A percentile compares a stretch with the other conserved stretches of the same genome.
Evolutionary conservation across 2,329 filamentous ascomycete species (phyloP).

Genomic region (Trichoderma sp.): DNA sequence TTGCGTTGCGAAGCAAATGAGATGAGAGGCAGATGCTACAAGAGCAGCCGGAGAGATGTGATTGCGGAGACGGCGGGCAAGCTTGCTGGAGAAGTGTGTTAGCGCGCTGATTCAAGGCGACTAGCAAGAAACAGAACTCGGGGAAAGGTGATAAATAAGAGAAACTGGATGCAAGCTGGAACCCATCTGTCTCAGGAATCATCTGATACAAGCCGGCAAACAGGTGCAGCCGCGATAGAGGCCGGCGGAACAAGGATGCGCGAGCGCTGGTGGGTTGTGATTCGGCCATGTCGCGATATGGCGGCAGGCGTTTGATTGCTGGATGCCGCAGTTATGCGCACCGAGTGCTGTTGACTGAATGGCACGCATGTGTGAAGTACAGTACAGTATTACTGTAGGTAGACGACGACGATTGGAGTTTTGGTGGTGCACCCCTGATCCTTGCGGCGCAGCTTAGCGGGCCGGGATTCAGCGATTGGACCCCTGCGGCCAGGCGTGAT

Average conservation of each 20-base stretch:
- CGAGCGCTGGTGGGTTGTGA: background rate
- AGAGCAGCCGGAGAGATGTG: constrained; percentile 5
- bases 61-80: constrained; percentile 8
- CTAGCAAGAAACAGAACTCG: background rate
- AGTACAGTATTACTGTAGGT: too few relatives aligned
- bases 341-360: constrained; percentile 2
- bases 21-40: background rate
- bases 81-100: constrained; percentile 7
- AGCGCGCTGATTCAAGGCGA: constrained; percentile 8
- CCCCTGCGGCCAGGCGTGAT: constrained; percentile 41
- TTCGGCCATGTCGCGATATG: background rate
- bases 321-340: background rate
- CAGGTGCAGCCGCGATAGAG: background rate
- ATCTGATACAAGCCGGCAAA: background rate
- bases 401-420: background rate
- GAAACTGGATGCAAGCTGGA: constrained; percentile 1
- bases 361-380: background rate
- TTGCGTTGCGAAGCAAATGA: background rate
- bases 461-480: constrained; percentile 38
- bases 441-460: constrained; percentile 20
- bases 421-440: constrained; percentile 15
- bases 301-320: background rate
- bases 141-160: background rate
- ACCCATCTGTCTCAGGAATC: constrained; percentile 1
- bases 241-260: background rate